These are phyloP conservation scores for Bruguiera sexangula DNA, from an alignment of 345 rosid species.

Conservation along the genomic window DNA sequence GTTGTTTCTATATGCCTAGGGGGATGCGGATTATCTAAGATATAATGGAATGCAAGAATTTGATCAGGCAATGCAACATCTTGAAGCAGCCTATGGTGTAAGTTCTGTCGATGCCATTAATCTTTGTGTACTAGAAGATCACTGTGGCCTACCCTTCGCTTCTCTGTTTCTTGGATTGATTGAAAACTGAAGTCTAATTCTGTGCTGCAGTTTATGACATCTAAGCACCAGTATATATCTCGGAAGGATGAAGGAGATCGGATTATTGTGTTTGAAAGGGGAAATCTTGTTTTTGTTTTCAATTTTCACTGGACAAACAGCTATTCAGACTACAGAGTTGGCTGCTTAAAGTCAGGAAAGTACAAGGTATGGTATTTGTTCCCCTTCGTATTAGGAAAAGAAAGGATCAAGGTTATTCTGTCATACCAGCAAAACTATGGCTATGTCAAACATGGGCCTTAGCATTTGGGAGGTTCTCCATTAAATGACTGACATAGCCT, in stretches of 20 bases:
- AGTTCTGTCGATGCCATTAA: constrained; percentile 23
- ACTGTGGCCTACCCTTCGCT: not conserved
- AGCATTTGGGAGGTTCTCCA: too few species aligned
- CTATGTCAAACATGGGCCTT: too few species aligned
- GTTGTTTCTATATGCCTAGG: constrained; percentile 35
- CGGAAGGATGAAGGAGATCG: constrained; percentile 82
- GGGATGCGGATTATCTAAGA: constrained; percentile 74
- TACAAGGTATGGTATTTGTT: constrained; percentile 61
- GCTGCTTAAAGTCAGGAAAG: constrained; percentile 84
- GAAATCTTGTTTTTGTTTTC: constrained; percentile 80
- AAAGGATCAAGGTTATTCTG: too few species aligned
- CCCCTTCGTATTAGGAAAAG: not conserved
- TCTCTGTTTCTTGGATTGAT: not conserved
- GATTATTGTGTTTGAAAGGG: constrained; percentile 78
- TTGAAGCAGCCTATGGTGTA: constrained; percentile 73
- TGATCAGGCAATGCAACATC: constrained; percentile 87
- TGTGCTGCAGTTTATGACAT: constrained; percentile 80
- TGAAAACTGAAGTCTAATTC: not conserved
- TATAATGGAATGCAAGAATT: constrained; percentile 88
- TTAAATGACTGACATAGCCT: too few species aligned
- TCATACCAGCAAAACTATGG: too few species aligned
- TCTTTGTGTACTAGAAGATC: not conserved
- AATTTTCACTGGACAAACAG: constrained; percentile 91
- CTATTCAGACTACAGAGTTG: constrained; percentile 74
- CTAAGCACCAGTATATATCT: constrained; percentile 85